Evolutionary conservation across 164 flowering plant genomes (phyloP).

Genomic region (Umbellularia californica): DNA sequence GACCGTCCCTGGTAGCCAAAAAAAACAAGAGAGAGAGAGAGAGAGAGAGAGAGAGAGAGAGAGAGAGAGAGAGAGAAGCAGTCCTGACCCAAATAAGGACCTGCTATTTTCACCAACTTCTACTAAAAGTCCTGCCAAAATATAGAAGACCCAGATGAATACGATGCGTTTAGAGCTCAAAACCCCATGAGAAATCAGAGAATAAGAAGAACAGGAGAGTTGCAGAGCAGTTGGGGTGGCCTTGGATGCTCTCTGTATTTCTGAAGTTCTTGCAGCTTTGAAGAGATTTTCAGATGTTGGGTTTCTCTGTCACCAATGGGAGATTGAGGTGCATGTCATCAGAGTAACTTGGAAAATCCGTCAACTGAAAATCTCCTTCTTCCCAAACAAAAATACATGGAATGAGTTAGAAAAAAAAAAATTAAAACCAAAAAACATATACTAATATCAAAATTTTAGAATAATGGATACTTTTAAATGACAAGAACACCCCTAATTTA

Average conservation of each 20-base stretch:
- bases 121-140: conserved; percentile 12
- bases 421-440: not conserved
- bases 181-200: conserved; percentile 13
- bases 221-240: not conserved
- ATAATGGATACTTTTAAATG: conserved; percentile 4
- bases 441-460: not conserved
- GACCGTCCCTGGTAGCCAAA: conserved; percentile 56
- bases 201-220: conserved; percentile 14
- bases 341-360: too few relatives aligned
- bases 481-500: not conserved
- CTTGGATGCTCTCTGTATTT: not conserved
- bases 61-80: too few relatives aligned
- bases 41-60: too few relatives aligned
- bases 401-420: conserved; percentile 2
- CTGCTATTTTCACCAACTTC: conserved; percentile 2
- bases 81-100: conserved; percentile 15
- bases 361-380: too few relatives aligned
- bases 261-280: conserved; percentile 6
- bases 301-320: conserved; percentile 4
- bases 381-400: conserved; percentile 12
- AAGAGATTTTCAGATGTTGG: not conserved
- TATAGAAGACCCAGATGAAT: conserved; percentile 13
- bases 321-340: conserved; percentile 18
- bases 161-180: not conserved
- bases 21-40: not conserved